A percentile compares a stretch with the other conserved stretches of the same genome.
These are phyloP conservation scores for Penicillium sp. DNA, from an alignment of 2,329 filamentous ascomycete genomes.

Conservation along the genomic window DNA sequence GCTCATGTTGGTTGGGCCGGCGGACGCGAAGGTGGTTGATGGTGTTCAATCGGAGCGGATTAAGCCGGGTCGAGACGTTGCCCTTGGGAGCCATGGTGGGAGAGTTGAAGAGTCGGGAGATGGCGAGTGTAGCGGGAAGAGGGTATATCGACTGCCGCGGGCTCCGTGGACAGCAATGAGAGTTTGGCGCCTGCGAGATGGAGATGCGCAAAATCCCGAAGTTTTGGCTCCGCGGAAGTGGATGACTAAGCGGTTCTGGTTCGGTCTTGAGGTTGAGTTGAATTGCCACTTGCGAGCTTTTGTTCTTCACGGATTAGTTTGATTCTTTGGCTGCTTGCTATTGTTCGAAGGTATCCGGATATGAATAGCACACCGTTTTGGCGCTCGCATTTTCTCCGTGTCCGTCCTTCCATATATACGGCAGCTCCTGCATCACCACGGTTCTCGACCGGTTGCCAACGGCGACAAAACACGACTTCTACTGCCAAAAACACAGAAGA, in stretches of 20 bases:
- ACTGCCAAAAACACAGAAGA: conserved; percentile 12
- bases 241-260: conserved; percentile 27
- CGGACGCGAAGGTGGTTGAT: conserved; percentile 57
- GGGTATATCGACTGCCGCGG: conserved; percentile 2
- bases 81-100: conserved; percentile 43
- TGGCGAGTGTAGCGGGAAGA: not conserved
- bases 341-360: not conserved
- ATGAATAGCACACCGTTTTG: conserved; percentile 24
- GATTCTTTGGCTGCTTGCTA: not conserved
- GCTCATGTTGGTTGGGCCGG: conserved; percentile 57
- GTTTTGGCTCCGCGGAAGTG: conserved; percentile 30
- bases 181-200: conserved; percentile 11
- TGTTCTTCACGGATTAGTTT: not conserved
- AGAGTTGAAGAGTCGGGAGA: not conserved
- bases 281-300: conserved; percentile 9
- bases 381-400: conserved; percentile 12
- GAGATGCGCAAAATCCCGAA: conserved; percentile 17
- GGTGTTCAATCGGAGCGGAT: conserved; percentile 46
- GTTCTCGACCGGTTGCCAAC: conserved; percentile 24
- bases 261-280: not conserved
- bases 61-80: conserved; percentile 40
- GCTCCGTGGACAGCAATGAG: conserved; percentile 12
- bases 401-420: conserved; percentile 12
- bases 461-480: conserved; percentile 21
- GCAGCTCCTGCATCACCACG: conserved; percentile 12